Base-by-base conservation (phyloP, 257 asterid species). In the Cruciata laevipes region DNA sequence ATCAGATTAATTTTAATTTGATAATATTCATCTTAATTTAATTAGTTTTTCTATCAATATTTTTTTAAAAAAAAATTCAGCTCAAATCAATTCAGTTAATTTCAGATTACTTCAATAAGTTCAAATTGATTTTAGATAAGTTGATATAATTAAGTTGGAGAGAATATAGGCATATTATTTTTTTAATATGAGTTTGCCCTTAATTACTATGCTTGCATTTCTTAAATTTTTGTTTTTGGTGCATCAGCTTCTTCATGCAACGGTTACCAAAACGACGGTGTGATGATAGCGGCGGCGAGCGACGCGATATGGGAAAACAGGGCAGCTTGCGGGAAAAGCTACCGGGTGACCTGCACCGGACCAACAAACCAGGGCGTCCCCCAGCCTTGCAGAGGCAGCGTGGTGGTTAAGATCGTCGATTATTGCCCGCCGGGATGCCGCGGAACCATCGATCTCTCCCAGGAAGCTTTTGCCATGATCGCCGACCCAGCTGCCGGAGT, bases 401-500 rank as follows among this genome's bases (percentile, higher is more conserved):
- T 76, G 16, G 76, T 68, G 0, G 82, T 82, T 1, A 69, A 31
- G 30, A 68, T 84, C 7, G 85, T 79, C 6, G 84, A 80, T 58
- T 80, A 74, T 7, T 80, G 87, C 25, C 82, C 89, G 0, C 55
- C 82, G 0, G 83, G 87, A 0, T 82, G 87, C 53, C 73, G 53
- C 0, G 84, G 78, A 13, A 82, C 85, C 21, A 74, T 82, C 11
- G 87, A 84, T 67, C 87, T 84, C 67, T 79, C 84, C 9, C 77
- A 78, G 44, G 84, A 82, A 68, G 89, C 89, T 0, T 82, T 84
- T 51, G 70, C 87, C 18, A 18, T 62, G 0, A 82, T 82, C 65
- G 90, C 85, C 0, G 56, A 82, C 59, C 79, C 81, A 3, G 71
- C 70, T 65, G 85, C 90, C 44, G 90, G 90, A 23, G 82, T 72